These are phyloP conservation scores for Millerozyma acaciae DNA, from an alignment of 805 yeast species.

Conservation along the genomic window DNA sequence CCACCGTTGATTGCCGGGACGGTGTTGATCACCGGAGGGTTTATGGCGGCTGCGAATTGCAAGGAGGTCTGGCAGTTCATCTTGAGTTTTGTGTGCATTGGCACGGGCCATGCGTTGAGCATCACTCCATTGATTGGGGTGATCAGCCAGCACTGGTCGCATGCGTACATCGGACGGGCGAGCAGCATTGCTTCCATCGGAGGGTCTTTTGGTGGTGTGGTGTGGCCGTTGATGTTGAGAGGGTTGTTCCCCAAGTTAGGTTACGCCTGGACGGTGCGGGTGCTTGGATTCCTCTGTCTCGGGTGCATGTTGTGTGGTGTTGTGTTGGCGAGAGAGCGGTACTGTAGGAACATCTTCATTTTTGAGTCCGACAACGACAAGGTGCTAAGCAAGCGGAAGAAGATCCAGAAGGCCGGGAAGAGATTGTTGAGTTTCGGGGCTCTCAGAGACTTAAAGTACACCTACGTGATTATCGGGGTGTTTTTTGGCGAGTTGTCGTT, in stretches of 20 bases:
- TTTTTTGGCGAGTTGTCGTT: constrained; percentile 28
- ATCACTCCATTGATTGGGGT: constrained; percentile 61
- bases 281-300: constrained; percentile 20
- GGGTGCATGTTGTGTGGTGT: constrained; percentile 21
- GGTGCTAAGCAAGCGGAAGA: constrained; percentile 3
- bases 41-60: constrained; percentile 57
- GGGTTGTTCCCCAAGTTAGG: constrained; percentile 24
- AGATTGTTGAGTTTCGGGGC: constrained; percentile 7
- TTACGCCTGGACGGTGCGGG: constrained; percentile 28
- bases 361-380: constrained; percentile 3
- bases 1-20: constrained; percentile 42
- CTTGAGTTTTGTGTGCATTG: constrained; percentile 52
- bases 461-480: constrained; percentile 26
- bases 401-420: constrained; percentile 2
- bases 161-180: constrained; percentile 48
- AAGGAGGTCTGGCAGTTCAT: constrained; percentile 56
- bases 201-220: constrained; percentile 30
- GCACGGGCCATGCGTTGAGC: constrained; percentile 57
- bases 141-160: constrained; percentile 60
- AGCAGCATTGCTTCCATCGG: constrained; percentile 27
- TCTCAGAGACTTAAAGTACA: constrained; percentile 20
- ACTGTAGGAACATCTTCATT: not conserved
- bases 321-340: constrained; percentile 26
- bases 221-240: constrained; percentile 25
- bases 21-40: constrained; percentile 41